Conservation (phyloP, 139 green algal species). For the Chlorella vulgaris region DNA sequence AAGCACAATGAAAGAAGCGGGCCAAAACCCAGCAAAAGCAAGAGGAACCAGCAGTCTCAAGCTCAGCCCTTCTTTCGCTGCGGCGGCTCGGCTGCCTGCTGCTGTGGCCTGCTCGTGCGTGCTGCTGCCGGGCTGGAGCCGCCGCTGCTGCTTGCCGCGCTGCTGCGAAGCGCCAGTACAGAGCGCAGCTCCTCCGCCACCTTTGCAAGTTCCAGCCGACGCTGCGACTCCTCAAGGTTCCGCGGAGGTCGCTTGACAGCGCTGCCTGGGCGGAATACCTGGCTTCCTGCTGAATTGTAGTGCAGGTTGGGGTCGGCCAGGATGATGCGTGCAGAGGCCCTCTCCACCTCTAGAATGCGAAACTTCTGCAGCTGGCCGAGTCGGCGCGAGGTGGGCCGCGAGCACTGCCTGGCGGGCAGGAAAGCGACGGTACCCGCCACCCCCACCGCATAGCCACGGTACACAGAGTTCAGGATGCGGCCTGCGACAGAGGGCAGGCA, state of each 20-base stretch:
- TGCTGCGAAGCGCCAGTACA: constrained; percentile 19
- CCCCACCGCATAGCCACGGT: constrained; percentile 49
- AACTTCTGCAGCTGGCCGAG: constrained; percentile 52
- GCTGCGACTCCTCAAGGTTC: not conserved
- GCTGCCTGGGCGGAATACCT: not conserved
- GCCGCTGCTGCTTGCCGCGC: not conserved
- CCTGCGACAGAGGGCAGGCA: constrained; percentile 9
- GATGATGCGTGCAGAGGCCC: constrained; percentile 7
- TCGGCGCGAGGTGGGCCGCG: constrained; percentile 15
- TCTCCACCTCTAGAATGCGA: constrained; percentile 21
- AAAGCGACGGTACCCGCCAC: constrained; percentile 52
- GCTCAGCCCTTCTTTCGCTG: no score
- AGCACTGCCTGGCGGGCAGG: constrained; percentile 29
- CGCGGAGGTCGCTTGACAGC: not conserved
- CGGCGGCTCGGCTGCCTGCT: no score
- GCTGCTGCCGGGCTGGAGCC: not conserved
- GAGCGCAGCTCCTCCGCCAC: constrained; percentile 21
- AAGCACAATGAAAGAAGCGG: no score
- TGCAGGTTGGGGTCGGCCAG: constrained; percentile 31
- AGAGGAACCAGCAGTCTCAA: no score
- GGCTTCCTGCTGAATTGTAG: not conserved
- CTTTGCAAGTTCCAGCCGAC: not conserved
- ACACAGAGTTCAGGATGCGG: constrained; percentile 46
- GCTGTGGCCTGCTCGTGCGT: no score
- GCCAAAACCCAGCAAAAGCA: no score